Percentiles rank a stretch among this genome's conserved stretches.
These are phyloP conservation scores for Tolypocladium ovalisporum DNA, from an alignment of 2,329 filamentous ascomycete genomes.

Conservation along the genomic window DNA sequence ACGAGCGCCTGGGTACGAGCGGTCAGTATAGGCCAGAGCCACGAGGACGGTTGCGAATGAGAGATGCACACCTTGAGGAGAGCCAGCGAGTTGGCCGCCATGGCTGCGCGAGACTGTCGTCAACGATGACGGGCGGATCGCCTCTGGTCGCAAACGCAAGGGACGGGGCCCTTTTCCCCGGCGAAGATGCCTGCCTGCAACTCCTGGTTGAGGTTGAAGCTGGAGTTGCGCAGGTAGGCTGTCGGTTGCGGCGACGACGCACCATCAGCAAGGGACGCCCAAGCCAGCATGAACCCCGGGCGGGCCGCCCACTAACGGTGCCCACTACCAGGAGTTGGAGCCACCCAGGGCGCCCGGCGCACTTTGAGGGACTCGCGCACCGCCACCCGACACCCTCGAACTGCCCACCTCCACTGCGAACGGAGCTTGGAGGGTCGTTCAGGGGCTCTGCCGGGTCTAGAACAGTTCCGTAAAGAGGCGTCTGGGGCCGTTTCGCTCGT, in stretches of 20 bases:
- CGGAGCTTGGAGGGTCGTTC: not conserved
- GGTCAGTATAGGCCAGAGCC: not conserved
- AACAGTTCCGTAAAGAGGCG: not conserved
- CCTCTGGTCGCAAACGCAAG: not conserved
- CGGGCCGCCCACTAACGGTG: not conserved
- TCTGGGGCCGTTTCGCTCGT: not conserved
- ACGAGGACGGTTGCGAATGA: not conserved
- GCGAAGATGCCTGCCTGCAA: not conserved
- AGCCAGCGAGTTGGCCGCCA: not conserved
- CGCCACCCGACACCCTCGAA: not conserved
- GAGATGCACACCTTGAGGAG: not conserved
- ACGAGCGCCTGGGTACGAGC: conserved; percentile 49
- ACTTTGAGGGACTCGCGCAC: not conserved
- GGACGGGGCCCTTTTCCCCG: not conserved
- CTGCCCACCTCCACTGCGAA: not conserved
- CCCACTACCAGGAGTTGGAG: not conserved
- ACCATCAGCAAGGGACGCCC: not conserved
- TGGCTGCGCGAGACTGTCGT: not conserved
- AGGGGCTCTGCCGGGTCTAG: not conserved
- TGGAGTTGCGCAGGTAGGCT: not conserved
- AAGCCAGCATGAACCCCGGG: not conserved
- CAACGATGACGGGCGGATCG: not conserved
- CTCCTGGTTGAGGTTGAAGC: not conserved
- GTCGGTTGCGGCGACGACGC: not conserved
- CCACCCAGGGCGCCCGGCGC: not conserved